Evolutionary conservation across 257 asterid species (phyloP).

Genomic region (Ocimum tenuiflorum): DNA sequence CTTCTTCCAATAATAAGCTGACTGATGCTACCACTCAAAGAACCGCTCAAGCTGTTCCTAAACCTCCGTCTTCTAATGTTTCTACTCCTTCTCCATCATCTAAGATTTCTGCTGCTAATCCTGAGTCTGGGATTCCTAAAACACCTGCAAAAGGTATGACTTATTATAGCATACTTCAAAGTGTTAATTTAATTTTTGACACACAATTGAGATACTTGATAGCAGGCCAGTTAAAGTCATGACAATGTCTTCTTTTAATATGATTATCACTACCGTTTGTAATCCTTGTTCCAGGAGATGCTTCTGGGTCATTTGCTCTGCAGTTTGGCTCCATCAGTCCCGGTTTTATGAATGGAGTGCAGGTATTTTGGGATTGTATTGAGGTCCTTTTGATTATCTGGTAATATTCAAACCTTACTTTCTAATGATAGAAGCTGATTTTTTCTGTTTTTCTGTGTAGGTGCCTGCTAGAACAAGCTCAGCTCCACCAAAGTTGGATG

Average conservation of each 20-base stretch:
- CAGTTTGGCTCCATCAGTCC: constrained; percentile 95
- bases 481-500: constrained; percentile 92
- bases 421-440: neutral
- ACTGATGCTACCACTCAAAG: constrained; percentile 39
- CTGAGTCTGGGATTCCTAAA: constrained; percentile 39
- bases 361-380: constrained; percentile 37
- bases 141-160: constrained; percentile 57
- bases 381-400: neutral
- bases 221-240: neutral
- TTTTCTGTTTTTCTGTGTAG: constrained; percentile 28
- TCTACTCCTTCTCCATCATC: constrained; percentile 39
- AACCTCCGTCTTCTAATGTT: constrained; percentile 42
- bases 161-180: neutral
- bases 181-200: neutral
- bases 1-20: constrained; percentile 28
- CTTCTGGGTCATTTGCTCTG: constrained; percentile 53
- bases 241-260: constrained; percentile 1
- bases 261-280: constrained; percentile 7
- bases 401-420: neutral
- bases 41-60: constrained; percentile 41
- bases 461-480: constrained; percentile 93
- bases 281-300: constrained; percentile 47
- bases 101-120: constrained; percentile 30
- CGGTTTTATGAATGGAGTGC: constrained; percentile 69
- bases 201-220: neutral